Percentiles rank a stretch among this genome's conserved stretches.
Evolutionary conservation across 2,329 filamentous ascomycete species (phyloP).

Genomic region (Rhynchosporium agropyri): DNA sequence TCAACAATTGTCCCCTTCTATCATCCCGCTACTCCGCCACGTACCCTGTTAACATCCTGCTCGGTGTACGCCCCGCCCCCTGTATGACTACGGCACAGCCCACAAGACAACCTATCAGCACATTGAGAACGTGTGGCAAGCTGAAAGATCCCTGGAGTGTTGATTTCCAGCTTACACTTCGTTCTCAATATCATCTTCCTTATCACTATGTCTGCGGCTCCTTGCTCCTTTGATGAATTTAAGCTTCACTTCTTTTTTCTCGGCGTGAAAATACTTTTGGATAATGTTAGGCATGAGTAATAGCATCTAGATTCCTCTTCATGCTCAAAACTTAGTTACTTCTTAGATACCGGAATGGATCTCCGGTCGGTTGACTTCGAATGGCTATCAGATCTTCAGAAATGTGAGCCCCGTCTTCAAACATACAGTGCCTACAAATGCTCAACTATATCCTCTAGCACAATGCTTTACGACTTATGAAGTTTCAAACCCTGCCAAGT

Average conservation of each 20-base stretch:
- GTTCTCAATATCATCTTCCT: conserved; percentile 5
- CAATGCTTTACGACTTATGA: conserved; percentile 30
- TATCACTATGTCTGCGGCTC: neutral
- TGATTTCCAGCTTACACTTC: neutral
- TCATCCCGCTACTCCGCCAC: neutral
- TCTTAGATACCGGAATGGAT: neutral
- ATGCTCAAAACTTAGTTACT: neutral
- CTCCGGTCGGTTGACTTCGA: conserved; percentile 19
- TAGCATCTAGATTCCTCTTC: neutral
- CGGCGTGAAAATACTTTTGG: neutral
- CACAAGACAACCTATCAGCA: conserved; percentile 5
- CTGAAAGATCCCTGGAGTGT: conserved; percentile 14
- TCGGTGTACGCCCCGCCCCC: neutral
- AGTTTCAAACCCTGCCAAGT: conserved; percentile 27
- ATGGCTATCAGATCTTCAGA: conserved; percentile 27
- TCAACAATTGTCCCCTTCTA: neutral
- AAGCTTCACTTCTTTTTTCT: too few relatives aligned
- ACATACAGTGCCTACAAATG: too few relatives aligned
- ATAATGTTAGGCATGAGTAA: neutral
- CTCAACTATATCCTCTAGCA: conserved; percentile 18
- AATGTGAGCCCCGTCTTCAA: conserved; percentile 16
- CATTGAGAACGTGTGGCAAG: neutral
- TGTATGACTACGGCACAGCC: neutral
- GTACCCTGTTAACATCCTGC: neutral
- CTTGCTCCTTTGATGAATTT: too few relatives aligned